Evolutionary conservation across 2,329 filamentous ascomycete species (phyloP), one percentile per base, ranked within the genome.

Genomic region (Leptodontidium sp.): DNA sequence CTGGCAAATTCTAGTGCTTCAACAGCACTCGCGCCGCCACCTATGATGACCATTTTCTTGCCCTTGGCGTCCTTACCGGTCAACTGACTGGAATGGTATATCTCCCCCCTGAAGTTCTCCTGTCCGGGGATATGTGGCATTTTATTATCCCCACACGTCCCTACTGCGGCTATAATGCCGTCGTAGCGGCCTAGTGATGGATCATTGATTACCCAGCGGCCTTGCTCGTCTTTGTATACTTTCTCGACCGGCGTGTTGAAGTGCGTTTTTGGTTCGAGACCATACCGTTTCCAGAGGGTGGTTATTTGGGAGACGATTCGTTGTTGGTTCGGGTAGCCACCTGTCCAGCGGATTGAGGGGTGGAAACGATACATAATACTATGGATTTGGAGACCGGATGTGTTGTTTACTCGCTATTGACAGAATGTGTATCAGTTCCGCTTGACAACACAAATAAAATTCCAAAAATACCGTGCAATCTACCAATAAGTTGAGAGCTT

Each of bases 281-380:
- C 86, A 76, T 97, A 97, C 2, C 85, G 84, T 73, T 92, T 85
- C 93, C 93, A 97, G 0, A 97, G 81, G 69, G 89, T 80, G 21
- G 84, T 85, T 12, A 96, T 89, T 77, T 94, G 90, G 29, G 85
- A 84, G 53, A 94, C 84, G 69, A 97, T 96, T 79, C 94, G 88
- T 71, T 90, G 82, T 61, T 92, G 89, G 70, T 90, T 86, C 0
- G 93, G 93, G 76, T 97, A 97, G n/a, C 92, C 92, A 38, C 84
- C 82, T 43, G 87, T 83, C 89, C 92, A 97, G 70, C 87, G 84
- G 1, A 97, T 88, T 0, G 91, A 91, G 0, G 93, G 93, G 73
- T 95, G 92, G 78, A 97, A 97, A 26, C 93, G 88, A 79, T 95
- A 97, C 93, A 96, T 96, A 68, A 94, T 79, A 24, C 90, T 93